Conservation (phyloP, 176 grass and related monocot species). For the Leersia perrieri region DNA sequence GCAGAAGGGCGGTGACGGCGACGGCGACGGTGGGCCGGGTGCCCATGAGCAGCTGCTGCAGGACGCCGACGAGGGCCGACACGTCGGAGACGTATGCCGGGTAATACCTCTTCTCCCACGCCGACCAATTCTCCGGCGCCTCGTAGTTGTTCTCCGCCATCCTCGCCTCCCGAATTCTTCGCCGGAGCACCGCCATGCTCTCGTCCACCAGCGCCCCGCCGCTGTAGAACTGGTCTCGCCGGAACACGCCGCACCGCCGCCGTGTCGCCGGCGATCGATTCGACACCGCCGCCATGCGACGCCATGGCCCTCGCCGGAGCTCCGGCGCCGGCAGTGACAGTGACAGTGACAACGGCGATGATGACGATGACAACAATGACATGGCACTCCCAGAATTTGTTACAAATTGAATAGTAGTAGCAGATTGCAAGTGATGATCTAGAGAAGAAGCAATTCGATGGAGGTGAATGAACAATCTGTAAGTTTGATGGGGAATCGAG, state of each 20-base stretch:
- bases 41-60: conserved; percentile 56
- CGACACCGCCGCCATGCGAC: not conserved
- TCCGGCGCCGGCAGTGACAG: too few species aligned
- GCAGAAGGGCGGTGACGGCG: conserved; percentile 21
- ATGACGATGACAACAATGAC: conserved; percentile 23
- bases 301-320: not conserved
- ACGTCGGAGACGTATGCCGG: conserved; percentile 57
- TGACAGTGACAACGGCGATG: not conserved
- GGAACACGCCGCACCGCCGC: not conserved
- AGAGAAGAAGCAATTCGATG: not conserved
- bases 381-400: not conserved
- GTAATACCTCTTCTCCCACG: conserved; percentile 78
- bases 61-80: conserved; percentile 35
- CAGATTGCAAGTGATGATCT: not conserved
- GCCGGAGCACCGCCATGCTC: conserved; percentile 68
- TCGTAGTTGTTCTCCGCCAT: conserved; percentile 61
- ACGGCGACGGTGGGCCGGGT: conserved; percentile 53
- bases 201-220: conserved; percentile 53
- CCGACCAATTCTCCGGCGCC: conserved; percentile 47
- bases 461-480: not conserved
- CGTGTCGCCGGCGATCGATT: not conserved
- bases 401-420: too few species aligned
- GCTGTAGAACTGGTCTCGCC: conserved; percentile 26
- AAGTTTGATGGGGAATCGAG: not conserved
- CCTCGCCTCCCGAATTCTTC: conserved; percentile 57